Conservation (phyloP, 371 early-diverging fungal genomes). For the Mucor circinelloides region DNA sequence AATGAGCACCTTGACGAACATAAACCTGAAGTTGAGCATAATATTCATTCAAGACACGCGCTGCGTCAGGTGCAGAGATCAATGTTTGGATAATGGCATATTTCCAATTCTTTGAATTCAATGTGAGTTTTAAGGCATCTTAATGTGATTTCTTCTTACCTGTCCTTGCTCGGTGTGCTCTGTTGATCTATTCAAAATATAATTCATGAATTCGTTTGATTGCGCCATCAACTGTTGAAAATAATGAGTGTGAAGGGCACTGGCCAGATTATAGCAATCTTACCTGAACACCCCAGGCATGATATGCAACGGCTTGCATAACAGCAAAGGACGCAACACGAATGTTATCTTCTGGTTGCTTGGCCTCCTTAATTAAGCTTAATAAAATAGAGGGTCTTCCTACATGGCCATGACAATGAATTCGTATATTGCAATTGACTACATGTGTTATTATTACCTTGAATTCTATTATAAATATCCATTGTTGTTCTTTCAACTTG, state of each 20-base stretch:
- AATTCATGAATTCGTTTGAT: slow-evolving; percentile 42
- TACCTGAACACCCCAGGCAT: slow-evolving; percentile 48
- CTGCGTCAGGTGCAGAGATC: slow-evolving; percentile 24
- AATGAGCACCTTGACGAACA: slow-evolving; percentile 49
- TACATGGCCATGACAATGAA: slow-evolving; percentile 6
- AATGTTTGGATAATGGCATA: slow-evolving; percentile 44
- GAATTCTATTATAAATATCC: slow-evolving; percentile 24
- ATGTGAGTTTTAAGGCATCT: neutral
- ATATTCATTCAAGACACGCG: slow-evolving; percentile 20
- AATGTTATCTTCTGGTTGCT: slow-evolving; percentile 42
- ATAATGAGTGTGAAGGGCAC: neutral
- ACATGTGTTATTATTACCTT: slow-evolving; percentile 18
- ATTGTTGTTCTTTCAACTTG: slow-evolving; percentile 34
- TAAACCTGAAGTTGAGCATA: slow-evolving; percentile 35
- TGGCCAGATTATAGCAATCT: neutral
- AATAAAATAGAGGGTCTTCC: slow-evolving; percentile 21
- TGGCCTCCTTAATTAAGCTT: slow-evolving; percentile 33
- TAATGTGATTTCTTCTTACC: slow-evolving; percentile 30
- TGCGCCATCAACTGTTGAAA: slow-evolving; percentile 35
- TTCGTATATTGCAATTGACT: neutral
- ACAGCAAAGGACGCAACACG: slow-evolving; percentile 46
- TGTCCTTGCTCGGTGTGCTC: slow-evolving; percentile 43
- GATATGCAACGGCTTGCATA: slow-evolving; percentile 44
- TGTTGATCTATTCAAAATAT: slow-evolving; percentile 48
- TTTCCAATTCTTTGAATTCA: slow-evolving; percentile 42